Evolutionary conservation across 345 rosid genomes (phyloP).

Genomic region (Cardamine occulta): DNA sequence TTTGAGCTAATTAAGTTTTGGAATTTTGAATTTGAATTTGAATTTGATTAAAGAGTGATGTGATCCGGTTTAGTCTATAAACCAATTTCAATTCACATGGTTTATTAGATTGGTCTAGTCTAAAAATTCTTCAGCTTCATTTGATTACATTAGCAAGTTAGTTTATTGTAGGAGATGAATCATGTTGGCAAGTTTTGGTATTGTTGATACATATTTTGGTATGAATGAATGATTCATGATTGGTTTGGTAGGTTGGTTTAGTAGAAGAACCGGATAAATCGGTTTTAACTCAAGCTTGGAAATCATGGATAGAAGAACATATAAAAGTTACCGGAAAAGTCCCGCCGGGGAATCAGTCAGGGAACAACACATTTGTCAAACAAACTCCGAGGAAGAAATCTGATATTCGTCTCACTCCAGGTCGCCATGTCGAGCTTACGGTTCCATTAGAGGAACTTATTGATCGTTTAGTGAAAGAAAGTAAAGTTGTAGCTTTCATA

Average conservation of each 20-base stretch:
- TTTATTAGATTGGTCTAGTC: too few species aligned
- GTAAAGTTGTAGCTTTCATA: conserved; percentile 87
- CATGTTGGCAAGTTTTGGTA: neutral
- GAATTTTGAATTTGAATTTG: neutral
- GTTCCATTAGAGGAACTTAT: conserved; percentile 74
- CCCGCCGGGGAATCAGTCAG: conserved; percentile 86
- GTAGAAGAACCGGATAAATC: conserved; percentile 77
- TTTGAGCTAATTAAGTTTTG: conserved; percentile 9
- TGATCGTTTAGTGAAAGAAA: conserved; percentile 78
- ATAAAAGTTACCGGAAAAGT: conserved; percentile 77
- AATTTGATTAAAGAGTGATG: neutral
- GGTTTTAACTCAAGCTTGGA: conserved; percentile 82
- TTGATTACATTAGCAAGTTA: neutral
- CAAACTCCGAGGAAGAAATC: conserved; percentile 71
- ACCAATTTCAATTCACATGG: too few species aligned
- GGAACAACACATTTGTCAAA: conserved; percentile 78
- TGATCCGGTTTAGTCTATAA: too few species aligned
- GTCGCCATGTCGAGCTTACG: conserved; percentile 76
- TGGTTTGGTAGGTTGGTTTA: conserved; percentile 58
- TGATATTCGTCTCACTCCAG: conserved; percentile 89
- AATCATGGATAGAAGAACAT: conserved; percentile 96
- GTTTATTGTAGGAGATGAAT: conserved; percentile 2
- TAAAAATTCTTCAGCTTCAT: neutral
- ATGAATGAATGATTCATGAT: conserved; percentile 10
- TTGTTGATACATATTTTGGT: neutral